phyloP scores from a whole-genome alignment of 75 land plant species.

The Selaginella moellendorffii region DNA sequence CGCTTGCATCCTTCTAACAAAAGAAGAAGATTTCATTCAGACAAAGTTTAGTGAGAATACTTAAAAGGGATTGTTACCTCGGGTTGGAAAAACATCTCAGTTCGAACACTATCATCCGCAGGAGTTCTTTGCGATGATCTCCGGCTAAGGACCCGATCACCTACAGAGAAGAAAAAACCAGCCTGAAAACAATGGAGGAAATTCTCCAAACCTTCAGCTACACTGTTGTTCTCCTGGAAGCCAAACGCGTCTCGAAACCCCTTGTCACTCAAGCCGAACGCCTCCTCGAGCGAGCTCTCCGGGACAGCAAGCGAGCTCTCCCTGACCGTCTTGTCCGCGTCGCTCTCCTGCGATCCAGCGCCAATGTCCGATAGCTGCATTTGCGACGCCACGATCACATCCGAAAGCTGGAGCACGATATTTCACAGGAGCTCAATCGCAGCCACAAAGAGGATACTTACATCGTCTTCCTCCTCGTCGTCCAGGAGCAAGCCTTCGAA shows the following conservation, averaged over 20 bases:
- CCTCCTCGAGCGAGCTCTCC: background rate
- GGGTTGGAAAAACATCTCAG: background rate
- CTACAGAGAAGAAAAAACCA: background rate
- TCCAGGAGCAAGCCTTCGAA: background rate
- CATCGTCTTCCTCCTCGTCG: background rate
- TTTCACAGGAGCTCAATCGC: background rate
- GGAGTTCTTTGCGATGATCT: constrained; percentile 5
- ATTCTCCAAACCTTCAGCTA: background rate
- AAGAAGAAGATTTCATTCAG: background rate
- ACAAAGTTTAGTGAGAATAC: background rate
- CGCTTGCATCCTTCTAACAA: background rate
- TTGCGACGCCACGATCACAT: background rate
- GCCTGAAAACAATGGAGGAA: background rate
- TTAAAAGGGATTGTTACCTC: background rate
- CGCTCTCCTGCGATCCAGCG: background rate
- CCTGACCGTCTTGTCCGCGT: background rate
- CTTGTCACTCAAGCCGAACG: background rate
- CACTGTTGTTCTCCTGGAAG: background rate
- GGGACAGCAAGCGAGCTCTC: background rate
- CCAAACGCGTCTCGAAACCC: background rate
- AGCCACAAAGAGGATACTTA: background rate
- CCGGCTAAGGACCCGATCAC: background rate
- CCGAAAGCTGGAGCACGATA: background rate
- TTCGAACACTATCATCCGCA: background rate
- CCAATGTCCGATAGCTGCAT: background rate